These are phyloP conservation scores for Fusarium longipes DNA, from an alignment of 2,329 filamentous ascomycete species.

Conservation along the genomic window DNA sequence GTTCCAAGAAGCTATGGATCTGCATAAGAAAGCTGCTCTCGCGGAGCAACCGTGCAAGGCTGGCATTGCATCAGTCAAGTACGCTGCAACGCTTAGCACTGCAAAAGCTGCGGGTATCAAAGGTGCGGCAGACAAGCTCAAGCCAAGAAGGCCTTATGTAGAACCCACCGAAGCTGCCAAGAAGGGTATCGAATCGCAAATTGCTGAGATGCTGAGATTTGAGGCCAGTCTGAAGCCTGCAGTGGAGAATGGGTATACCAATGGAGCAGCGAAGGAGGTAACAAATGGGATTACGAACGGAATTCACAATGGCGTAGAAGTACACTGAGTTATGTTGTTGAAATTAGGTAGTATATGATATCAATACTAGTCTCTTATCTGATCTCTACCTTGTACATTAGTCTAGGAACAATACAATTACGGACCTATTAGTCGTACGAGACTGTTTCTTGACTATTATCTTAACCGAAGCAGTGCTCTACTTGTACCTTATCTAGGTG, in stretches of 20 bases:
- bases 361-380: neutral
- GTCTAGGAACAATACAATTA: neutral
- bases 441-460: no score
- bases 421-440: no score
- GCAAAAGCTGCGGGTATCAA: constrained; percentile 70
- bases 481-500: no score
- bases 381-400: neutral
- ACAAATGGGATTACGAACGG: neutral
- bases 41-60: constrained; percentile 74
- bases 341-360: neutral
- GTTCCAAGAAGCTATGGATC: constrained; percentile 65
- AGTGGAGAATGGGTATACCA: neutral
- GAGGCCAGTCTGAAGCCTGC: constrained; percentile 44
- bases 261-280: neutral
- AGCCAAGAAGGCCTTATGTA: constrained; percentile 70
- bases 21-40: constrained; percentile 72
- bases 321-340: neutral
- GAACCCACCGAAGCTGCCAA: constrained; percentile 57
- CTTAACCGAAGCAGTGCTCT: no score
- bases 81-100: constrained; percentile 70
- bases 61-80: constrained; percentile 75
- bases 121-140: constrained; percentile 66
- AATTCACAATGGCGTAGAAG: neutral
- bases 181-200: constrained; percentile 54
- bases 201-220: constrained; percentile 57